Base-by-base conservation (phyloP, 352 stramenopile species). In the Globisporangium cystogenes region DNA sequence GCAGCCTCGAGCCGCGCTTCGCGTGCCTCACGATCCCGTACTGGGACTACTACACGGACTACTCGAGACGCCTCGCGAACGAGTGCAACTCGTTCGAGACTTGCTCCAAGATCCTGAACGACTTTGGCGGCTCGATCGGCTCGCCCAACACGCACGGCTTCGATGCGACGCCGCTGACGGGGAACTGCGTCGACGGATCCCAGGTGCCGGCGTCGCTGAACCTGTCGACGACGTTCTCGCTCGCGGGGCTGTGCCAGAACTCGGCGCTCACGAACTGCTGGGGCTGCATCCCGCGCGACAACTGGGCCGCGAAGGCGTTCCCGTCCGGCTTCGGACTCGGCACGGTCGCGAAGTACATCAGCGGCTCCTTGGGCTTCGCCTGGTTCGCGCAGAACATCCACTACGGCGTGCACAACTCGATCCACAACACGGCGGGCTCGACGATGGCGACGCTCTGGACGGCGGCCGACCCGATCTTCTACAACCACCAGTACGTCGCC, bases 1-100 rank as follows among this genome's bases (percentile, higher is more conserved):
- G 73, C 21, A 73, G 65, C 36, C 64, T 82, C 10, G 64, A 44
- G 4, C 46, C 58, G 0, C 53, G 55, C 24, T 81, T 59, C 36
- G 60, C 60, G 15, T 79, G 64, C 48, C 26, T 84, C 24, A 77
- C 71, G 12, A 68, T 85, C 20, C 74, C 74, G 41, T 85, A 82
- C 57, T 85, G 72, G 72, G 74, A 85, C 57, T 77, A 67, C 51
- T 78, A 79, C 26, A 70, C 70, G 2, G 72, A 84, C 53, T 78
- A 75, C 48, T 55, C 67, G 6, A 57, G 59, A 20, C 60, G 65
- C 7, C 23, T 77, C 1, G 52, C 55, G 23, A 39, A 50, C 0
- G 47, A 37, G 21, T 80, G 72, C 53, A 54, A 23, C 4, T 64
- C 63, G 48, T 55, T 82, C 7, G 64, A 73, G 50, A 48, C 59